phyloP scores from a whole-genome alignment of 78 protist genomes.

The Mantamonas sphyraenae region DNA sequence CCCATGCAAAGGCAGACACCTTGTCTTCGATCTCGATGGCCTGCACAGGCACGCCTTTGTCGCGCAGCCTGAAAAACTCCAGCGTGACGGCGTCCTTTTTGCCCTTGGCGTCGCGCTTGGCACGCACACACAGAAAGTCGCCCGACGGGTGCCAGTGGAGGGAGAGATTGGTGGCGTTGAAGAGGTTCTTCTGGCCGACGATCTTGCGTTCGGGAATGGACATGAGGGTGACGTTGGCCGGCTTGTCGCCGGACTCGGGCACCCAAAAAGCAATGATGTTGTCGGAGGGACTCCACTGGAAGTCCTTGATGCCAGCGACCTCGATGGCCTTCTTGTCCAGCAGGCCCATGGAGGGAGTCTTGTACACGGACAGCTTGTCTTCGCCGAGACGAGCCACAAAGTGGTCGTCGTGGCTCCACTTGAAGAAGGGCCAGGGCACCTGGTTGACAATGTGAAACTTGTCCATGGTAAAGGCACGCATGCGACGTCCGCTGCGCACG shows the following conservation, averaged over 20 bases:
- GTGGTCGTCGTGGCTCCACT: slow-evolving; percentile 72
- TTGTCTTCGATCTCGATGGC: slow-evolving; percentile 21
- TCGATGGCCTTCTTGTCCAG: slow-evolving; percentile 17
- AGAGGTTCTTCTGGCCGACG: slow-evolving; percentile 53
- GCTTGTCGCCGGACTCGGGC: slow-evolving; percentile 47
- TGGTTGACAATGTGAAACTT: not conserved
- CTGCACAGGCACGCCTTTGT: slow-evolving; percentile 62
- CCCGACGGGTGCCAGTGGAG: slow-evolving; percentile 81
- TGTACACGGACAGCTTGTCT: slow-evolving; percentile 48
- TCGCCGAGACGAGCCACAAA: slow-evolving; percentile 39
- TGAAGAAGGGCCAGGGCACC: slow-evolving; percentile 65
- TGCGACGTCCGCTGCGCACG: slow-evolving; percentile 28
- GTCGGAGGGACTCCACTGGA: slow-evolving; percentile 76
- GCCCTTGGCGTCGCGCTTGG: slow-evolving; percentile 45
- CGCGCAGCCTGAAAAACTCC: slow-evolving; percentile 78
- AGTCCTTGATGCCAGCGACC: slow-evolving; percentile 41
- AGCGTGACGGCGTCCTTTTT: slow-evolving; percentile 37
- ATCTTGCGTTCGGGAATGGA: slow-evolving; percentile 42
- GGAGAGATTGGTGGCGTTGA: slow-evolving; percentile 44
- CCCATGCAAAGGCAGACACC: slow-evolving; percentile 56
- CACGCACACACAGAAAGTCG: slow-evolving; percentile 61
- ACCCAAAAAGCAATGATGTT: slow-evolving; percentile 52
- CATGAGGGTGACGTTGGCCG: slow-evolving; percentile 55
- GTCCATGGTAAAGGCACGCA: no score
- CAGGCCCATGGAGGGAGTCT: slow-evolving; percentile 35